phyloP scores from a whole-genome alignment of 495 filamentous ascomycete genomes.

The Penicillium salamii region DNA sequence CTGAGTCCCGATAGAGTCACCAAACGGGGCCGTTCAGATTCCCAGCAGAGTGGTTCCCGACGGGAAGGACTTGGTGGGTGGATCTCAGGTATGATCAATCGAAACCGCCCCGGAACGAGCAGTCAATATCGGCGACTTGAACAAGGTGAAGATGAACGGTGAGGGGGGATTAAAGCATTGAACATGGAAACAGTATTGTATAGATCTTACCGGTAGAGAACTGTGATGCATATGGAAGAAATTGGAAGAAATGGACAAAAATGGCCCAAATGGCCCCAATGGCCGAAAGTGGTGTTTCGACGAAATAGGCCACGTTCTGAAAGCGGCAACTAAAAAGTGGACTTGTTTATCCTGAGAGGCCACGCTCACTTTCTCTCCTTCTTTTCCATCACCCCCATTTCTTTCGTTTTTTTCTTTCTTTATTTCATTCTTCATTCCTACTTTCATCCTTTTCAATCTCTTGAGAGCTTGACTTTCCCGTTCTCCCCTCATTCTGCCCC shows the following conservation, averaged over 20 bases:
- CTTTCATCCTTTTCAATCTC: too few species aligned
- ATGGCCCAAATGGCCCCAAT: too few species aligned
- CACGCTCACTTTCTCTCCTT: slow-evolving; percentile 11
- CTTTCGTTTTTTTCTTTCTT: background rate
- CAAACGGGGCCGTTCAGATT: slow-evolving; percentile 39
- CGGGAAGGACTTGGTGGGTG: slow-evolving; percentile 64
- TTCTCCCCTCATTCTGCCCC: slow-evolving; percentile 7
- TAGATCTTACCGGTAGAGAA: background rate
- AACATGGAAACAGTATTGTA: too few species aligned
- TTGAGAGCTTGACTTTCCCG: too few species aligned
- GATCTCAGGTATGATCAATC: slow-evolving; percentile 62
- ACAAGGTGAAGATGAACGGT: slow-evolving; percentile 54
- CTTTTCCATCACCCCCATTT: slow-evolving; percentile 10
- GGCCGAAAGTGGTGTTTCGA: too few species aligned
- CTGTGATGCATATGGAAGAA: background rate
- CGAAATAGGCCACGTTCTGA: slow-evolving; percentile 15
- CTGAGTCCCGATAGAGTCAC: slow-evolving; percentile 42
- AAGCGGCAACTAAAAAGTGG: slow-evolving; percentile 22
- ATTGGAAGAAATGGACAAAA: too few species aligned
- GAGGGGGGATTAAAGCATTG: too few species aligned
- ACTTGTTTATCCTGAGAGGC: slow-evolving; percentile 19
- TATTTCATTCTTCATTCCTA: slow-evolving; percentile 6
- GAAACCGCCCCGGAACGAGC: slow-evolving; percentile 45
- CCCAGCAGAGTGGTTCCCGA: slow-evolving; percentile 26
- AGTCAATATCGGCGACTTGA: slow-evolving; percentile 64